phyloP scores from a whole-genome alignment of 2,329 filamentous ascomycete genomes.

The Fusarium sp. region DNA sequence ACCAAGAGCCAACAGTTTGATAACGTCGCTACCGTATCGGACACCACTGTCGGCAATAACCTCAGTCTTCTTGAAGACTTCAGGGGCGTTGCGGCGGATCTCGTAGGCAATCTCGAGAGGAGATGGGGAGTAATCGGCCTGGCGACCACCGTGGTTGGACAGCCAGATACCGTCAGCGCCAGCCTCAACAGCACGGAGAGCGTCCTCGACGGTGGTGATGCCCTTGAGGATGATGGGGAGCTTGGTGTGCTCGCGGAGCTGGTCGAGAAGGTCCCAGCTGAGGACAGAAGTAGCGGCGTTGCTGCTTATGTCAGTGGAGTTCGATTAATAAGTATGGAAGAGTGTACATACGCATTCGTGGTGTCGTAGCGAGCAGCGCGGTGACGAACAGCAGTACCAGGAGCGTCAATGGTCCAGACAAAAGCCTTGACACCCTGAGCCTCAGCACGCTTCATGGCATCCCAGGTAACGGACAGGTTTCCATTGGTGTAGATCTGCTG shows the following conservation, averaged over 20 bases:
- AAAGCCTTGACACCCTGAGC: constrained; percentile 52
- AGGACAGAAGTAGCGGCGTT: constrained; percentile 40
- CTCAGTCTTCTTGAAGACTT: constrained; percentile 51
- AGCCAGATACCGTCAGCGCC: constrained; percentile 53
- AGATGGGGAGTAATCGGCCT: constrained; percentile 51
- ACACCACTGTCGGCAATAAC: constrained; percentile 55
- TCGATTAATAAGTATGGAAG: background rate
- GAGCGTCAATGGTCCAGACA: constrained; percentile 53
- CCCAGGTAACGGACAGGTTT: constrained; percentile 50
- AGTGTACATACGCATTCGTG: constrained; percentile 32
- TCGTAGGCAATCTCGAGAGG: constrained; percentile 45
- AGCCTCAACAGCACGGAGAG: constrained; percentile 48
- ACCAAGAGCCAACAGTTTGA: constrained; percentile 55
- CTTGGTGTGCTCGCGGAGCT: constrained; percentile 48
- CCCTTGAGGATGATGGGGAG: constrained; percentile 55
- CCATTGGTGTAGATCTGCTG: constrained; percentile 51
- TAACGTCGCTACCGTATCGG: constrained; percentile 52
- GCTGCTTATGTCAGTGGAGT: background rate
- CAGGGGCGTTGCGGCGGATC: constrained; percentile 52
- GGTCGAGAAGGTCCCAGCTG: constrained; percentile 44
- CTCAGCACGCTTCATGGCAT: constrained; percentile 49
- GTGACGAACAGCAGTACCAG: constrained; percentile 39
- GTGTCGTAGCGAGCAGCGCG: constrained; percentile 44
- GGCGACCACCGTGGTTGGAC: constrained; percentile 56
- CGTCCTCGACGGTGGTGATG: constrained; percentile 54